Evolutionary conservation across 2,329 filamentous ascomycete species (phyloP).

Genomic region (Fusarium avenaceum): DNA sequence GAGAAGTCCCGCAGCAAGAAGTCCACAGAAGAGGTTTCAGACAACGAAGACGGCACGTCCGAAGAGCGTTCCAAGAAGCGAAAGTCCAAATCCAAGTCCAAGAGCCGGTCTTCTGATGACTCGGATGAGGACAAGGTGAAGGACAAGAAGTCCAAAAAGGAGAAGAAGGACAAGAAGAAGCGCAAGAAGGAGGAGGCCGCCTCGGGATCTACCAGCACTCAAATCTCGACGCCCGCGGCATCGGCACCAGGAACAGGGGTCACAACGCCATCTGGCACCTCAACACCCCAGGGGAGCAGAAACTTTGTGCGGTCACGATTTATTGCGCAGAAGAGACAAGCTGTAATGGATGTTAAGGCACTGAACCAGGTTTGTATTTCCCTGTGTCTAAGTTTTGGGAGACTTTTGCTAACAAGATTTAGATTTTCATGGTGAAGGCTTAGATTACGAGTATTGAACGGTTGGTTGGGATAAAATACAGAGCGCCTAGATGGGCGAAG

Average conservation of each 20-base stretch:
- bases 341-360: conserved; percentile 83
- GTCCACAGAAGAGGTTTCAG: conserved; percentile 34
- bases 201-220: conserved; percentile 38
- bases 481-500: conserved; percentile 12
- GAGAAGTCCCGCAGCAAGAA: conserved; percentile 53
- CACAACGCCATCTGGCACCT: conserved; percentile 59
- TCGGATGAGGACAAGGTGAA: conserved; percentile 49
- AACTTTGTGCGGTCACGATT: conserved; percentile 84
- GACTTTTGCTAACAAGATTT: conserved; percentile 18
- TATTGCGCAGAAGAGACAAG: conserved; percentile 89
- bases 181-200: conserved; percentile 60
- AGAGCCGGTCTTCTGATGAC: conserved; percentile 48
- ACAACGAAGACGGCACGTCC: conserved; percentile 43
- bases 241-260: conserved; percentile 55
- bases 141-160: conserved; percentile 57
- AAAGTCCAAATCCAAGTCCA: conserved; percentile 51
- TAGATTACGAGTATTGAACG: conserved; percentile 31
- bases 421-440: conserved; percentile 79
- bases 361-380: conserved; percentile 79
- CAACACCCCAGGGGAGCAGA: conserved; percentile 67
- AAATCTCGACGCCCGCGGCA: conserved; percentile 46
- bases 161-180: conserved; percentile 63
- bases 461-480: conserved; percentile 3
- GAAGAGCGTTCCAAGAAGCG: conserved; percentile 52
- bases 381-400: conserved; percentile 56